phyloP scores from a whole-genome alignment of 2,329 filamentous ascomycete species.

The Talaromyces albobiverticillius region DNA sequence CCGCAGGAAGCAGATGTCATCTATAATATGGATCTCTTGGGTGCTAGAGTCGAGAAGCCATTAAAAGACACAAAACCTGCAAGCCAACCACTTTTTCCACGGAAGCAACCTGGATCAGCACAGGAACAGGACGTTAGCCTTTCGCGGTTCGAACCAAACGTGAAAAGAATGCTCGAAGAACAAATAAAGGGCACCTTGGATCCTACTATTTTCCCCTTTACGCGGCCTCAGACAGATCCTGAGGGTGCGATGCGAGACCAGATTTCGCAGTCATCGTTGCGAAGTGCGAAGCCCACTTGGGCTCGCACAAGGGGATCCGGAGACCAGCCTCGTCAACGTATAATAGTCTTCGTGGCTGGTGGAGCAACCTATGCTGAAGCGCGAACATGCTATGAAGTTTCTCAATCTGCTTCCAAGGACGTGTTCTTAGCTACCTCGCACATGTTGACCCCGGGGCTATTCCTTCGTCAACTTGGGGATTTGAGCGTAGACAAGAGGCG shows the following conservation, averaged over 20 bases:
- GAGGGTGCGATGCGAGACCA: conserved; percentile 49
- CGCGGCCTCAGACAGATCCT: conserved; percentile 57
- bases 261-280: conserved; percentile 68
- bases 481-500: conserved; percentile 71
- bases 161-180: conserved; percentile 81
- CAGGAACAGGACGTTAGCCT: conserved; percentile 75
- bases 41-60: conserved; percentile 66
- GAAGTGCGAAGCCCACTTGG: conserved; percentile 93
- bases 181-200: conserved; percentile 67
- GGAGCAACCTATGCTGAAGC: conserved; percentile 92
- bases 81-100: conserved; percentile 67
- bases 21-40: conserved; percentile 73
- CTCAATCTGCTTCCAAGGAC: conserved; percentile 69
- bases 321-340: conserved; percentile 79
- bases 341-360: conserved; percentile 93
- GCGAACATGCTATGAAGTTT: conserved; percentile 83
- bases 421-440: conserved; percentile 87
- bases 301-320: conserved; percentile 73
- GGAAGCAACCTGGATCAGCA: conserved; percentile 54
- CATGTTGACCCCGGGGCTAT: conserved; percentile 84
- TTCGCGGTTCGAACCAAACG: conserved; percentile 77
- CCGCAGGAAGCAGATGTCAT: conserved; percentile 70
- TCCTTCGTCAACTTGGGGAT: conserved; percentile 77
- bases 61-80: conserved; percentile 74
- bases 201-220: conserved; percentile 65